Conservation (phyloP, 106 monocot genomes). For the Xerophyta viscosa region DNA sequence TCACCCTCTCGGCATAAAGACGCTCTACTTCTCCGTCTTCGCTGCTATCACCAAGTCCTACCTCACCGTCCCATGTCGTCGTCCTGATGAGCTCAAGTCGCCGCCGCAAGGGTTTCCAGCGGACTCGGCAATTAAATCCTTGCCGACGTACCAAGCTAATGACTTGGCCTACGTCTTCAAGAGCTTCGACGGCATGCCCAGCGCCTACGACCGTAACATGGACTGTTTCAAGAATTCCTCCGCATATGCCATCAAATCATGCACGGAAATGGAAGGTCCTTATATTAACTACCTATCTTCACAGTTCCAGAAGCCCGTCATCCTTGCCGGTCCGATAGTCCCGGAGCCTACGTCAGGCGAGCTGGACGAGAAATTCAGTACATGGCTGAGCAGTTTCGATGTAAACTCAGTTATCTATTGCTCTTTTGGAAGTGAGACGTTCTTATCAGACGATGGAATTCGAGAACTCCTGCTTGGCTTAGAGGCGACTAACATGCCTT, state of each 20-base stretch:
- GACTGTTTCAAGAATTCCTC: slow-evolving; percentile 7
- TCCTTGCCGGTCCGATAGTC: slow-evolving; percentile 47
- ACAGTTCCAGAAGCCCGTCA: slow-evolving; percentile 30
- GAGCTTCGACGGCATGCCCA: slow-evolving; percentile 15
- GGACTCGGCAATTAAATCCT: slow-evolving; percentile 9
- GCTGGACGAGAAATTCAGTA: slow-evolving; percentile 17
- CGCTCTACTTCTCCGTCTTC: slow-evolving; percentile 44
- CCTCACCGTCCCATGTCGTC: slow-evolving; percentile 27
- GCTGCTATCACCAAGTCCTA: slow-evolving; percentile 25
- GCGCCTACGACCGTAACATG: slow-evolving; percentile 33
- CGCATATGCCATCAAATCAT: slow-evolving; percentile 36
- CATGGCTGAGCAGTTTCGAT: slow-evolving; percentile 30
- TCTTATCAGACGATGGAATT: slow-evolving; percentile 15
- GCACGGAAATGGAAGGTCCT: slow-evolving; percentile 41
- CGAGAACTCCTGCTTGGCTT: slow-evolving; percentile 46
- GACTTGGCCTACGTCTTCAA: slow-evolving; percentile 50
- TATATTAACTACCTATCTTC: slow-evolving; percentile 30
- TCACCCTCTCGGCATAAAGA: slow-evolving; percentile 29
- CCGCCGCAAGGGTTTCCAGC: slow-evolving; percentile 10
- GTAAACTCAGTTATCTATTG: slow-evolving; percentile 36
- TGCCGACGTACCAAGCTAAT: slow-evolving; percentile 43
- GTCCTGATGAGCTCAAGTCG: neutral
- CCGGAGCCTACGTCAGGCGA: slow-evolving; percentile 22
- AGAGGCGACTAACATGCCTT: slow-evolving; percentile 24
- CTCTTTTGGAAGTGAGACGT: slow-evolving; percentile 63